phyloP scores from a whole-genome alignment of 176 grass and related monocot genomes.

The Juncus effusus region DNA sequence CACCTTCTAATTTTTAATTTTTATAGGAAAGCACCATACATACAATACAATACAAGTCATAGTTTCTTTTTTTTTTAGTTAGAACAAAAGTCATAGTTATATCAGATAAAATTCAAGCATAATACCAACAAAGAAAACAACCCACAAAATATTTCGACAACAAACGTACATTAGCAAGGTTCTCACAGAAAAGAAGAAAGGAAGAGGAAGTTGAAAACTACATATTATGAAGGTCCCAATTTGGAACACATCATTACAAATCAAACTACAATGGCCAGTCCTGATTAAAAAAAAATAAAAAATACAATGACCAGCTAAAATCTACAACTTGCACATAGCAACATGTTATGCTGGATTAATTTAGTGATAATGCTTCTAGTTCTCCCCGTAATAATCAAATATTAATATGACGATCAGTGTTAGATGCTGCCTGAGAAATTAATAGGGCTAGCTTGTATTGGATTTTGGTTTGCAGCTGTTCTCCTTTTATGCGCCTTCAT shows the following conservation, averaged over 20 bases:
- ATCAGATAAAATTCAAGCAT: too few species aligned
- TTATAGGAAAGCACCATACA: too few species aligned
- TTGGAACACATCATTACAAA: conserved; percentile 2
- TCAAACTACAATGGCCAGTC: background rate
- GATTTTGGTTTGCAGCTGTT: conserved; percentile 1
- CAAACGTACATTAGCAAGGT: too few species aligned
- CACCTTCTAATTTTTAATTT: too few species aligned
- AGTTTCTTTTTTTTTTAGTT: too few species aligned
- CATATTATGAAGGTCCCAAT: conserved; percentile 15
- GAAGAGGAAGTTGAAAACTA: background rate
- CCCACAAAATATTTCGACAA: too few species aligned
- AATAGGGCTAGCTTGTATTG: conserved; percentile 12
- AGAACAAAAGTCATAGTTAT: too few species aligned
- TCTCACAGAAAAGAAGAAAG: background rate
- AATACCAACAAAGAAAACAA: too few species aligned
- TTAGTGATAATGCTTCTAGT: conserved; percentile 28
- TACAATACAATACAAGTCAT: too few species aligned
- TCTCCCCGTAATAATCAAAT: conserved; percentile 55
- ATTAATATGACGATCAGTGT: conserved; percentile 66
- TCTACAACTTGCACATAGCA: background rate
- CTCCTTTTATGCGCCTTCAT: conserved; percentile 82
- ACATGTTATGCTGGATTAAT: conserved; percentile 22
- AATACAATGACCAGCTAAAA: background rate
- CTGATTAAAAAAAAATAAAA: background rate
- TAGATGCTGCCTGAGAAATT: conserved; percentile 73